Percentiles rank a stretch among this genome's conserved stretches.
Evolutionary conservation across 23 red algal genomes (phyloP).

Genomic region (Agarophyton chilense): DNA sequence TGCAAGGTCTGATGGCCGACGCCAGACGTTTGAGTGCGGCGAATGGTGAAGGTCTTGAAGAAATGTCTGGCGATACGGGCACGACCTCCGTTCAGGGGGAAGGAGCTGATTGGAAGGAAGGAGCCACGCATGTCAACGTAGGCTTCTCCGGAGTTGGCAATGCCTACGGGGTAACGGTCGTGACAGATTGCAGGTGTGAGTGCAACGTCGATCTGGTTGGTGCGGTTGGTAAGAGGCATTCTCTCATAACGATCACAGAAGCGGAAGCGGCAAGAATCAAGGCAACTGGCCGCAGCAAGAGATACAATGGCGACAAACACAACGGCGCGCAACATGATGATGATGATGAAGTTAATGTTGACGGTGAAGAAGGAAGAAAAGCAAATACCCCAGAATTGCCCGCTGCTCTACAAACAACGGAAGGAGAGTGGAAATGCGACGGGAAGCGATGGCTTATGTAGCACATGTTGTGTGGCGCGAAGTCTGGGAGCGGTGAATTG

Average conservation of each 20-base stretch:
- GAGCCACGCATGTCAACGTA: neutral
- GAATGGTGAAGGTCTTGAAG: conserved; percentile 8
- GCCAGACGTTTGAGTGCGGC: neutral
- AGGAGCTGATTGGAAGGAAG: neutral
- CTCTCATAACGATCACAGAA: neutral
- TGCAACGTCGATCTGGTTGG: neutral
- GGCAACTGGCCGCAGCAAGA: neutral
- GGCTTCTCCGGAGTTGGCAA: conserved; percentile 6
- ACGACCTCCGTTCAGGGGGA: conserved; percentile 1
- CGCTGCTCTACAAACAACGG: too few relatives aligned
- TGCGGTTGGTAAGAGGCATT: neutral
- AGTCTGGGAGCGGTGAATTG: too few relatives aligned
- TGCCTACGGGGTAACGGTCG: neutral
- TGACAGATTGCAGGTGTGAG: conserved; percentile 3
- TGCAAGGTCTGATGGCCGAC: conserved; percentile 8
- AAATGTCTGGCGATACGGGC: neutral
- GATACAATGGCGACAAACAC: neutral
- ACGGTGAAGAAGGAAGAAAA: too few relatives aligned
- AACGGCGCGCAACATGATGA: neutral
- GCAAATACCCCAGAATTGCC: too few relatives aligned
- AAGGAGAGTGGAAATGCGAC: too few relatives aligned
- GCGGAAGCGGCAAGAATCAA: neutral
- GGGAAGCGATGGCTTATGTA: too few relatives aligned
- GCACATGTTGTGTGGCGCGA: too few relatives aligned
- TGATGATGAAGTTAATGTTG: too few relatives aligned